Conservation (phyloP, 2,329 filamentous ascomycete species). For the Leptodontidium sp. region DNA sequence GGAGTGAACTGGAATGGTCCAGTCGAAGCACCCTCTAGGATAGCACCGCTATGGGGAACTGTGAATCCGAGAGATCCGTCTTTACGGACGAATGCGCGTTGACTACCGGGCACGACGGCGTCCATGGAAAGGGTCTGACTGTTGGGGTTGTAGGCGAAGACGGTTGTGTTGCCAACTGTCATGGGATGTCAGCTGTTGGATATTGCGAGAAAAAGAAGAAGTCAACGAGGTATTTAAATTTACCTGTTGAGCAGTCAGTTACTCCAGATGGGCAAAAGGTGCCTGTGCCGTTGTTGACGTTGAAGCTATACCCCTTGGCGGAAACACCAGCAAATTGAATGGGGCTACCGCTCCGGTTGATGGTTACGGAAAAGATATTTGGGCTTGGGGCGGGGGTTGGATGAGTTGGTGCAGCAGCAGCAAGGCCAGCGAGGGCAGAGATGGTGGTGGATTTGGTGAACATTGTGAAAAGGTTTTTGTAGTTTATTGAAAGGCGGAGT, state of each 20-base stretch:
- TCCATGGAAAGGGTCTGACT: conserved; percentile 17
- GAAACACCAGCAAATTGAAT: not conserved
- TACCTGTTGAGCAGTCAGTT: conserved; percentile 27
- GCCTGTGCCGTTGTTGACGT: conserved; percentile 29
- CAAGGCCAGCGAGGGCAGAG: conserved; percentile 29
- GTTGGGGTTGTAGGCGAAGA: conserved; percentile 21
- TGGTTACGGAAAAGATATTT: conserved; percentile 8
- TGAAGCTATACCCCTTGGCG: conserved; percentile 34
- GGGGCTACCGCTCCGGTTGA: not conserved
- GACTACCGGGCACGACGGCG: conserved; percentile 31
- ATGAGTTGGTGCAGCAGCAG: conserved; percentile 17
- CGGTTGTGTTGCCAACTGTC: conserved; percentile 15
- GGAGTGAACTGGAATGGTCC: conserved; percentile 30
- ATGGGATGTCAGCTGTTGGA: not conserved
- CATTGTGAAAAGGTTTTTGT: conserved; percentile 26
- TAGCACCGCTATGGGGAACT: conserved; percentile 50
- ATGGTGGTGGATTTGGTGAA: conserved; percentile 31
- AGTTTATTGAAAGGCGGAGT: not conserved
- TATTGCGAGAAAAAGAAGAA: not conserved
- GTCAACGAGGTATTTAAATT: not conserved
- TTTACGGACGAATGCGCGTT: conserved; percentile 43
- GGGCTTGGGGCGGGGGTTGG: conserved; percentile 17
- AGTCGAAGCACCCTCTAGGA: conserved; percentile 37
- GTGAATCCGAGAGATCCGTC: not conserved
- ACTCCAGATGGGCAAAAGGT: conserved; percentile 28